Base-by-base conservation (phyloP, 768 basidiomycete species). In the Lactifluus subvellereus region DNA sequence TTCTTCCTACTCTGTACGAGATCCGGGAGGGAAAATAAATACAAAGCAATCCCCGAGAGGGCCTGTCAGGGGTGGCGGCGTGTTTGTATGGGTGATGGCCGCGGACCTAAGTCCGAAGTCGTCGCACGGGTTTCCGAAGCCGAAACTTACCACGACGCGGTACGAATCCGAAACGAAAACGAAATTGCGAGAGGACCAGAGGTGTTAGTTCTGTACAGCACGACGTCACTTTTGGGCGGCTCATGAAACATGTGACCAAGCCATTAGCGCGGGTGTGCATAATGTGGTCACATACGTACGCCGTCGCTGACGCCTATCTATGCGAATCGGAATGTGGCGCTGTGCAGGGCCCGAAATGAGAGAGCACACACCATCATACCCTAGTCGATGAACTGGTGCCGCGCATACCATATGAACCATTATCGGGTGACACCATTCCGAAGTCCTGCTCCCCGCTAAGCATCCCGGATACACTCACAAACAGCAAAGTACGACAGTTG, bases 211-310 rank as follows among this genome's bases (percentile, higher is more conserved):
- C 7, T n/a, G n/a, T 16, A 45, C 45, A 20, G 45, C 47, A 37
- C 56, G 52, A 54, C 59, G 53, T 60, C 52, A 60, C 27, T 10
- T 6, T 32, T 32, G 20, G 30, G 50, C 51, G 18, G 49, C 54
- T 61, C 48, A 38, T 56, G 54, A 22, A 57, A 50, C 61, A 57
- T 62, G 55, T 56, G 61, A 43, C 18, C 61, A 8, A 48, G 22
- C 47, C 11, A 16, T 10, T 48, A 27, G 47, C 47, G 47, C 47
- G 9, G 47, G 20, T 1, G 5, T 27, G 47, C 22, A 27, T 22
- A 16, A 48, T 13, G 4, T n/a, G n/a, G 11, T 48, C 47, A 27
- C 47, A 48, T 9, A 13, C 22, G 14, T 22, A 48, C 22, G 47
- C 10, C 16, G 22, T 48, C 20, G 11, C 22, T 48, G 22, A 5